Base-by-base conservation (phyloP, 129 eudicot genomes). In the Pseudognaphalium luteoalbum region DNA sequence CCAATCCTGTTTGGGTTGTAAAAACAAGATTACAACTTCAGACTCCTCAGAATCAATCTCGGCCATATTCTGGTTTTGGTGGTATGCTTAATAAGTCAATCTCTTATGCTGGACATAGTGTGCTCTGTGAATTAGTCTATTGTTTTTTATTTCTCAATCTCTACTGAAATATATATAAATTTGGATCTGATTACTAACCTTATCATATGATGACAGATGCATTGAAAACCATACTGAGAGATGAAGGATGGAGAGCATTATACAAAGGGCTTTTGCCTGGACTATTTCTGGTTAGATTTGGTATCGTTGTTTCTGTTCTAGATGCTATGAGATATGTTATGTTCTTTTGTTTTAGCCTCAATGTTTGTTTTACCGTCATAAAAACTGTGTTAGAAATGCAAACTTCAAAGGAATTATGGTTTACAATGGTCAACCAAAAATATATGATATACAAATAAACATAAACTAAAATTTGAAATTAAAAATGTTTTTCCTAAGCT, bases 1-100 rank as follows among this genome's bases (percentile, higher is more conserved):
- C 99, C 78, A 95, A 95, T 85, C 99, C 99, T 71, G 25, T 95
- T 65, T 95, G 99, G 99, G 93, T 95, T n/a, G 96, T 95, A 77
- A 95, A 95, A 81, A 95, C 99, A 81, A 89, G 99, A 81, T 87
- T 95, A 81, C 99, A 95, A 70, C 96, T 95, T 80, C 99, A 95
- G 85, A 95, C 90, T 80, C 99, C 99, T 83, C 96, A 84, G 81
- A 80, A 82, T 76, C 93, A 86, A 35, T 73, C 64, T 58, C 95
- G 73, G 9, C 89, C 83, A 68, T 95, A 95, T 86, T 76, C 93
- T 81, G 99, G 99, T 39, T 84, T 95, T 35, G 88, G 89, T 50
- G 96, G 99, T 95, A 62, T 77, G 89, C 64, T 76, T 62, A 29
- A 6, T 75, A 64, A 87, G 60, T 76, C 62, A 19, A 6, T 77